Base-by-base conservation (phyloP, 495 filamentous ascomycete species). In the Penicillium paradoxum region DNA sequence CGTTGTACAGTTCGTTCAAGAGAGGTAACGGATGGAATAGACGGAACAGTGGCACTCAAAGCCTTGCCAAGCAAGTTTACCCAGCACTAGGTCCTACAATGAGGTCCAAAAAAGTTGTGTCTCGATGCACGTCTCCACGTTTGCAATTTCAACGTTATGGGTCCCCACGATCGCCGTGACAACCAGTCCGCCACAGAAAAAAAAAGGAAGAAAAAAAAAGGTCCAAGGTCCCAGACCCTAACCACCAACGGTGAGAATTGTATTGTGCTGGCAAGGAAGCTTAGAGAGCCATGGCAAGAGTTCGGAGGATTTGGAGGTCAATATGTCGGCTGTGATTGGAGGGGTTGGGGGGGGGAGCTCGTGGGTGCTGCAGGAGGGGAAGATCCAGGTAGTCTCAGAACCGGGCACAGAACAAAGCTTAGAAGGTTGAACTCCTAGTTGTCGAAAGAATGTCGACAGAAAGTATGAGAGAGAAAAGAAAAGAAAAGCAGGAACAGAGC, bases 401-500 rank as follows among this genome's bases (percentile, higher is more conserved):
- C 10, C 6, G 6, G 32, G 25, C 25, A 45, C 25, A 15, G n/a
- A 37, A 36, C 30, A 15, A 14, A 36, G 4, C 24, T n/a, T 21
- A 36, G 17, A 51, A 46, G 34, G 25, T 39, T 22, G 21, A 24
- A n/a, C 38, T 43, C n/a, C 24, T 21, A 25, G 22, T 40, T 18
- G 25, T 17, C 27, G 44, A 46, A 15, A 17, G 44, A 29, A 39
- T 52, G 52, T 52, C 34, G 52, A 57, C 11, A 60, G 48, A 51
- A 49, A 54, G 17, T 37, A 37, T 2, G 15, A 18, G 39, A 34
- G 48, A 49, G 30, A 43, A 40, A 42, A 52, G 42, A 56, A 66
- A 42, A 21, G 38, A 52, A 42, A 59, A 66, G 49, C 49, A 56
- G 59, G 66, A 68, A 72, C 57, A 56, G 48, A 59, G 36, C 48